Conservation (phyloP, 495 filamentous ascomycete genomes). For the Antarctomyces pellizariae region DNA sequence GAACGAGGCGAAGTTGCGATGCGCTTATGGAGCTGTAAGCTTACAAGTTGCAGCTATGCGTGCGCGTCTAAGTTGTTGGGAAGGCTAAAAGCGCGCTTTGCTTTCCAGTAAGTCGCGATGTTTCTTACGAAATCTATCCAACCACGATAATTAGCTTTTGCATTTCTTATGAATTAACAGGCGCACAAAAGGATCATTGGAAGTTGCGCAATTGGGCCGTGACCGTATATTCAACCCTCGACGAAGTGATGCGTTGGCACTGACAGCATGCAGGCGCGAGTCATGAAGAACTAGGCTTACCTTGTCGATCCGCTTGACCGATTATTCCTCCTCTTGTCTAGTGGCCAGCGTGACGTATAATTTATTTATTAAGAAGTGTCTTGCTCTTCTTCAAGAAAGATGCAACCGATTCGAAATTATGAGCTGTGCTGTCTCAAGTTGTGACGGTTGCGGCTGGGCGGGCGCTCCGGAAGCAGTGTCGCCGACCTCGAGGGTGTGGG, state of each 20-base stretch:
- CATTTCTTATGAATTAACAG: conserved; percentile 7
- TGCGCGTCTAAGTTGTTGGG: conserved; percentile 10
- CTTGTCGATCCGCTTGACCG: conserved; percentile 10
- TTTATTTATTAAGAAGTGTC: conserved; percentile 3
- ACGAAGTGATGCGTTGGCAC: conserved; percentile 13
- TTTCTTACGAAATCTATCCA: conserved; percentile 18
- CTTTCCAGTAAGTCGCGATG: conserved; percentile 15
- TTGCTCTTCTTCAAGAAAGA: too few relatives aligned
- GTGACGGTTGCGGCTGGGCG: conserved; percentile 3
- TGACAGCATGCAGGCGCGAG: conserved; percentile 9
- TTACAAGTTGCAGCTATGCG: conserved; percentile 10
- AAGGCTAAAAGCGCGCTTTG: conserved; percentile 13
- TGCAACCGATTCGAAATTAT: too few relatives aligned
- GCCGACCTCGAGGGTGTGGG: conserved; percentile 3
- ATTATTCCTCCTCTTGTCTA: conserved; percentile 8
- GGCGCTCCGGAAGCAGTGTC: conserved; percentile 6
- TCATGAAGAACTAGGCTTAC: conserved; percentile 12
- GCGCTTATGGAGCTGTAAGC: conserved; percentile 13
- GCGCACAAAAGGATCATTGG: conserved; percentile 8
- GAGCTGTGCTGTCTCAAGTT: too few relatives aligned
- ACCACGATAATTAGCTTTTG: conserved; percentile 23
- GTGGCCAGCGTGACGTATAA: conserved; percentile 5
- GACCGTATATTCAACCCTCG: conserved; percentile 9
- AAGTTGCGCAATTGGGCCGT: conserved; percentile 7
- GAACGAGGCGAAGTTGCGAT: conserved; percentile 7